A percentile compares a stretch with the other conserved stretches of the same genome.
phyloP scores from a whole-genome alignment of 148 eudicot species.

The Gaultheria prostrata region DNA sequence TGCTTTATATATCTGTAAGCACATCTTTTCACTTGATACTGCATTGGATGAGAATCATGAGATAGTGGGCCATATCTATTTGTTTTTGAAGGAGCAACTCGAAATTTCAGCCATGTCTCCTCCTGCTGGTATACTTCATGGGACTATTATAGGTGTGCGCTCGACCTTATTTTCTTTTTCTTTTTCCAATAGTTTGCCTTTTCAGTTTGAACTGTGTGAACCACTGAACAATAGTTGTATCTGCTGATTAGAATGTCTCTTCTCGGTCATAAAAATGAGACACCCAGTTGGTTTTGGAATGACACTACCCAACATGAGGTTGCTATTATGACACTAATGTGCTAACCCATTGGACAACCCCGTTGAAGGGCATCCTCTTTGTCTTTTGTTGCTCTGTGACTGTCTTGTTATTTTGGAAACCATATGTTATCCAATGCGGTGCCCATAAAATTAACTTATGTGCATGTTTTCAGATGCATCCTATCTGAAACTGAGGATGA shows the following conservation, averaged over 20 bases:
- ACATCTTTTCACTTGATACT: slow-evolving; percentile 36
- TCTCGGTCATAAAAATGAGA: not conserved
- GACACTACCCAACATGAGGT: not conserved
- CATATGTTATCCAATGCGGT: not conserved
- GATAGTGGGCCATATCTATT: slow-evolving; percentile 63
- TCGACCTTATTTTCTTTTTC: not conserved
- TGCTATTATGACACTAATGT: not conserved
- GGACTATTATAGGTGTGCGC: slow-evolving; percentile 59
- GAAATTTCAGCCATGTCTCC: slow-evolving; percentile 61
- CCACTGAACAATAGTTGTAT: not conserved
- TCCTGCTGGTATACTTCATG: slow-evolving; percentile 68
- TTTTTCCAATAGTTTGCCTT: not conserved
- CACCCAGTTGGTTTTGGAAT: not conserved
- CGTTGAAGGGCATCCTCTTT: not conserved
- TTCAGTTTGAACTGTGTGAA: not conserved
- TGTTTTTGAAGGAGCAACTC: slow-evolving; percentile 74
- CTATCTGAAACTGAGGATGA: not conserved
- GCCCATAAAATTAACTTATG: not conserved
- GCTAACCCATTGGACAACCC: not conserved
- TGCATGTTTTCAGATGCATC: not conserved
- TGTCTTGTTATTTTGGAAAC: not conserved
- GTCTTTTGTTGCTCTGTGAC: not conserved
- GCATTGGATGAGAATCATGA: slow-evolving; percentile 41
- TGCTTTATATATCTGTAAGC: slow-evolving; percentile 59
- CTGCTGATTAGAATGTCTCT: not conserved